Evolutionary conservation across 306 rosid species (phyloP), one percentile per base, ranked within the genome.

Genomic region (Rosa lucieae): DNA sequence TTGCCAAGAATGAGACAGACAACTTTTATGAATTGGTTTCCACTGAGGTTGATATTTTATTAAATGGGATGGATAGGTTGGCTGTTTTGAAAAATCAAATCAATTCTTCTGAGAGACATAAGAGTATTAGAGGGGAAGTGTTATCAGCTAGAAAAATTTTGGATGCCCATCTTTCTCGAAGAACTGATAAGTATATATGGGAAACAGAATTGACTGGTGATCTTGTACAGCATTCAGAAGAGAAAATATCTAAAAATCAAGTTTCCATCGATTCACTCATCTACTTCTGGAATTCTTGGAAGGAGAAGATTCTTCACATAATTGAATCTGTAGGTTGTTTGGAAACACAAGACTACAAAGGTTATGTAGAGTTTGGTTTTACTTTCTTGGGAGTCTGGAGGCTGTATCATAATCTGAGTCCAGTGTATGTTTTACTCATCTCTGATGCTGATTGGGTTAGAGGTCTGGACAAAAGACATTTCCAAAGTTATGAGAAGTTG

Each of bases 231-330:
- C 68, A 79, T 29, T 55, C 80, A 0, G 92, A 85, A 48, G 73
- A 65, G 18, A 40, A 68, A 79, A 75, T 82, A 43, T 80, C 80
- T 7, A 53, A 61, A 53, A 29, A 29, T 29, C 32, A 29, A 29
- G 32, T 29, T 29, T 29, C 32, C 32, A 29, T 29, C 32, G 32
- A 81, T 83, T 61, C 85, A 4, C 59, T 91, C 46, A 83, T 88
- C 70, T 82, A 86, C 89, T 89, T 87, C 82, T 93, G 97, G 98
- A 79, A 83, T 39, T 75, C 84, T 72, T 93, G 97, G 94, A 93
- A 82, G 83, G 89, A 86, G 42, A 83, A 83, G 46, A 79, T 91
- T 49, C 74, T 61, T 23, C 66, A 23, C 8, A 65, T 91, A 47
- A n/a, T 87, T 40, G 84, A 88, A 46, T 83, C 55, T 73, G 89